These are phyloP conservation scores for Penicillium desertorum DNA, from an alignment of 495 filamentous ascomycete species.

Conservation along the genomic window DNA sequence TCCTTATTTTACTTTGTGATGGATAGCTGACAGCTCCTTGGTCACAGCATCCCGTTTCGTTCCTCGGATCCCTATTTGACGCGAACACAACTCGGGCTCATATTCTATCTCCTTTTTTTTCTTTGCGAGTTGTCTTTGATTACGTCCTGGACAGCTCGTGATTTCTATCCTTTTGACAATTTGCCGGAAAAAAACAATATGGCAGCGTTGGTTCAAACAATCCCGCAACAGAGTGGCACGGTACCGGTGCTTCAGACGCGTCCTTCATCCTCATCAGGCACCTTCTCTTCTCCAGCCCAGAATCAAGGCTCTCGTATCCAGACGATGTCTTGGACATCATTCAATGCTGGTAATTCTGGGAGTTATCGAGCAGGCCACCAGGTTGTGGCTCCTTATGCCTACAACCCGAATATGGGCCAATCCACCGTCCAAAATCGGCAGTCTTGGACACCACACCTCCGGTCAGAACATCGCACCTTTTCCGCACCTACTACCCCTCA, in stretches of 20 bases:
- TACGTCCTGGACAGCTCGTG: constrained; percentile 22
- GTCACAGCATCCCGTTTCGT: constrained; percentile 18
- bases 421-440: constrained; percentile 54
- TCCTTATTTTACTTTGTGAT: background rate
- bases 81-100: constrained; percentile 6
- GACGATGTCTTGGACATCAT: constrained; percentile 63
- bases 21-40: constrained; percentile 17
- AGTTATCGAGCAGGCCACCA: constrained; percentile 69
- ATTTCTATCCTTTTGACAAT: constrained; percentile 11
- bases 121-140: constrained; percentile 28
- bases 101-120: constrained; percentile 2
- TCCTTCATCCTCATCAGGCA: constrained; percentile 67
- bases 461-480: constrained; percentile 64
- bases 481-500: constrained; percentile 61
- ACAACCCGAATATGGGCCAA: constrained; percentile 68
- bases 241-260: constrained; percentile 81
- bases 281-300: constrained; percentile 41
- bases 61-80: constrained; percentile 20
- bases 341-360: constrained; percentile 56
- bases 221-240: constrained; percentile 76
- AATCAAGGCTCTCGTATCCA: constrained; percentile 51
- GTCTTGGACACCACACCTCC: constrained; percentile 58
- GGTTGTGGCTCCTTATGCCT: constrained; percentile 78
- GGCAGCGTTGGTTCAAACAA: constrained; percentile 90
- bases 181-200: constrained; percentile 53